Conservation (phyloP, 129 eudicot genomes). For the Mikania micrantha region DNA sequence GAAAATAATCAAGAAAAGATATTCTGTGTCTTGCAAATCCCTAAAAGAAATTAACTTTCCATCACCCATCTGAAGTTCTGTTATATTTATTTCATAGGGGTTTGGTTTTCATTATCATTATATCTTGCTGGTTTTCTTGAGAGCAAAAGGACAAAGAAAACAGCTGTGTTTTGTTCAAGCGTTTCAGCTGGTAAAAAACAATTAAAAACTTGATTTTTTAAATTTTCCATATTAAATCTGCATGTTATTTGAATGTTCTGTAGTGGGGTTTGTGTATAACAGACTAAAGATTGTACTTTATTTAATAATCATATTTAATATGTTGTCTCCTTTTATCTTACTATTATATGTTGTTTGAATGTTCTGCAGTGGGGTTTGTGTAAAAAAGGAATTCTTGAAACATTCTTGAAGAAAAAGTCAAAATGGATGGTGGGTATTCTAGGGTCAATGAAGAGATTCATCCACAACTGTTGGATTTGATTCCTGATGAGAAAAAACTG, state of each 20-base stretch:
- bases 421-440: conserved; percentile 42
- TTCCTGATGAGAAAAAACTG: conserved; percentile 53
- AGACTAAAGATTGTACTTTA: no score
- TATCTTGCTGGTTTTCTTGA: conserved; percentile 14
- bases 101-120: background rate
- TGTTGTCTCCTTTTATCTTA: no score
- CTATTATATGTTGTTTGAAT: no score
- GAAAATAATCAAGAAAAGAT: conserved; percentile 29
- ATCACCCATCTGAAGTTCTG: conserved; percentile 30
- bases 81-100: conserved; percentile 21
- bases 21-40: conserved; percentile 37
- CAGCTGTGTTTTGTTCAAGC: conserved; percentile 11
- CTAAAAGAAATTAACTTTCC: conserved; percentile 23
- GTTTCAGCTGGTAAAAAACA: background rate
- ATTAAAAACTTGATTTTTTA: background rate
- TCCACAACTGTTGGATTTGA: conserved; percentile 63
- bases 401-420: background rate
- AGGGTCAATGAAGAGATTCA: conserved; percentile 33
- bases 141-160: background rate
- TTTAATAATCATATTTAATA: no score
- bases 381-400: background rate
- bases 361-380: conserved; percentile 29
- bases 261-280: conserved; percentile 6
- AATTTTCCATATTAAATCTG: background rate
- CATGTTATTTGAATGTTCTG: background rate